Evolutionary conservation across 192 early-diverging fungal species (phyloP), one percentile per base, ranked within the genome.

Genomic region (Entophlyctis helioformis): DNA sequence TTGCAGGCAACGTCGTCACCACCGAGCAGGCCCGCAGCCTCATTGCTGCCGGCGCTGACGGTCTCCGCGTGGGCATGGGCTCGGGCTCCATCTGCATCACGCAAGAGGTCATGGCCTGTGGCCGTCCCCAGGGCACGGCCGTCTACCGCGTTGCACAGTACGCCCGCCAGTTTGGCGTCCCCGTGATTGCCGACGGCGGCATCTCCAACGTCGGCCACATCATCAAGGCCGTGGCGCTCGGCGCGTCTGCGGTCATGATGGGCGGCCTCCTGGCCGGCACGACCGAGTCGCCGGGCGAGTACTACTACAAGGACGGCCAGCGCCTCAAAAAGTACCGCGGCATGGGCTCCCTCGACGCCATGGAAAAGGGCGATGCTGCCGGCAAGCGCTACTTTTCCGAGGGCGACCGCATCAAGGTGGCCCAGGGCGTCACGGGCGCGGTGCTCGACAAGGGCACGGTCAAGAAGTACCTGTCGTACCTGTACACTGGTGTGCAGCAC

Each of bases 221-320:
- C 46, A 86, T 89, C 56, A 98, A 98, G 72, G 95, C 95, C 12
- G 57, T 89, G 26, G 79, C 91, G 19, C 78, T 95, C 27, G 95
- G 95, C 37, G 91, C 95, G 13, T 87, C 85, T n/a, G 86, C 76
- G 45, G 95, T 94, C 42, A 98, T 98, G 95, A 98, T 98, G 95
- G 95, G 95, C 25, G 78, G 83, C 44, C 77, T 98, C 33, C 73
- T 98, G 44, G 95, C 95, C 27, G 95, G 95, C 24, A 93, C 90
- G 16, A 72, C 82, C 36, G 95, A 98, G 65, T 82, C 89, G 20
- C 95, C 95, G 27, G 95, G 95, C 37, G 91, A 92, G 47, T 98
- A 93, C 83, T 98, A 90, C 58, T 98, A 91, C 80, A 80, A 89
- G 57, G 89, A 98, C 35, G 95, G 95, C 46, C 81, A 94, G 71